Percentiles rank a stretch among this genome's conserved stretches.
These are phyloP conservation scores for Aspergillus ellipticus DNA, from an alignment of 495 filamentous ascomycete species.

Conservation along the genomic window DNA sequence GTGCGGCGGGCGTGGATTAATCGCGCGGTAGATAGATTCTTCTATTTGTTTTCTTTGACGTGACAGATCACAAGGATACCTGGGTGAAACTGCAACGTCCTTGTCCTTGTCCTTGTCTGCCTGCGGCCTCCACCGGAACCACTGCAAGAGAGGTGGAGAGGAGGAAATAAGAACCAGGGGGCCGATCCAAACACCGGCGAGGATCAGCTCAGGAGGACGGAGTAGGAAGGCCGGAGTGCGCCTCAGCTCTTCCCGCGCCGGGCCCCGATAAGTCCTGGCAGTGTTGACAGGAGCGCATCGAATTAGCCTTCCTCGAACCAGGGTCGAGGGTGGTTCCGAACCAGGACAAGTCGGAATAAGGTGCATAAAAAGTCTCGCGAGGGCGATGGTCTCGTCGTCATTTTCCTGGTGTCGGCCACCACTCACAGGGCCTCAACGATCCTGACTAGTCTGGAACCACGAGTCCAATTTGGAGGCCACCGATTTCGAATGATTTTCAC, in stretches of 20 bases:
- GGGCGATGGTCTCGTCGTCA: conserved; percentile 1
- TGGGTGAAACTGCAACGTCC: background rate
- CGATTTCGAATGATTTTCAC: background rate
- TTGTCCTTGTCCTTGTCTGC: background rate
- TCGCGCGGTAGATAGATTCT: background rate
- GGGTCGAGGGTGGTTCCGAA: background rate
- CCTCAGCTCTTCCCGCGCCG: background rate
- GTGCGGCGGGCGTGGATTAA: background rate
- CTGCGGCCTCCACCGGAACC: conserved; percentile 1
- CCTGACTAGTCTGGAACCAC: conserved; percentile 1
- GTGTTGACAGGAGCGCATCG: background rate
- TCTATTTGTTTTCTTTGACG: background rate
- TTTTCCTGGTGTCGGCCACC: conserved; percentile 4
- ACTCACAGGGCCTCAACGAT: background rate
- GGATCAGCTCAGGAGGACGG: background rate
- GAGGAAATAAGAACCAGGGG: background rate
- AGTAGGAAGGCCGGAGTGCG: background rate
- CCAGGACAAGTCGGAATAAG: background rate
- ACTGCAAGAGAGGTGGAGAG: background rate
- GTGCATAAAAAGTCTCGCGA: background rate
- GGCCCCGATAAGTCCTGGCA: background rate
- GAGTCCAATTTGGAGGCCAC: background rate
- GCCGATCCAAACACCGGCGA: background rate
- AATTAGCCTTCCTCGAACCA: background rate
- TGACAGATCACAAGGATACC: background rate